Conservation (phyloP, 2,329 filamentous ascomycete genomes). For the Colletotrichum falcatum region DNA sequence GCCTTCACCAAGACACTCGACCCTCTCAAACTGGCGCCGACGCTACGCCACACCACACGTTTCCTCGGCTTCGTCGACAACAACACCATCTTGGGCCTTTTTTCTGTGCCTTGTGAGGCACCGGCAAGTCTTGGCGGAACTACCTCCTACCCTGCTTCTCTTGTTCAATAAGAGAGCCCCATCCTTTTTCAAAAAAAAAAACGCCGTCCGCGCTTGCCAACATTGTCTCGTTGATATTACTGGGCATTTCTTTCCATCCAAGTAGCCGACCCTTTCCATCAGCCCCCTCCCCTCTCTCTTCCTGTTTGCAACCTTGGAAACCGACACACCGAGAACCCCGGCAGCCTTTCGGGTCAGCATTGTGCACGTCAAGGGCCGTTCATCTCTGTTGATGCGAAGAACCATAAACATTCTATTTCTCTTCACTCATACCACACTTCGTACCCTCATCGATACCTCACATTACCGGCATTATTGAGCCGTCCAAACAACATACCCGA, state of each 20-base stretch:
- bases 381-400: neutral
- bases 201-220: constrained; percentile 12
- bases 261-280: constrained; percentile 11
- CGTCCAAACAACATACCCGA: neutral
- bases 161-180: constrained; percentile 27
- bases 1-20: constrained; percentile 17
- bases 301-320: neutral
- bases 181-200: neutral
- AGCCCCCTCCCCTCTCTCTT: constrained; percentile 7
- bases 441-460: neutral
- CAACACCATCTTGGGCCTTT: constrained; percentile 32
- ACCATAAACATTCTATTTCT: neutral
- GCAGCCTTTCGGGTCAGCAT: constrained; percentile 10
- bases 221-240: constrained; percentile 13
- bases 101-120: constrained; percentile 35
- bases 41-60: constrained; percentile 30
- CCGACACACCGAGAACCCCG: neutral
- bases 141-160: constrained; percentile 24
- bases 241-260: neutral
- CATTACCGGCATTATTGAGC: neutral
- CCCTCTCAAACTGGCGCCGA: constrained; percentile 20
- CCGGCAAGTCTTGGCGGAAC: constrained; percentile 35
- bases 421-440: constrained; percentile 1
- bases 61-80: constrained; percentile 18
- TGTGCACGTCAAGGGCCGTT: constrained; percentile 6